These are phyloP conservation scores for Suillus ampliporus DNA, from an alignment of 768 basidiomycete genomes.

Conservation along the genomic window DNA sequence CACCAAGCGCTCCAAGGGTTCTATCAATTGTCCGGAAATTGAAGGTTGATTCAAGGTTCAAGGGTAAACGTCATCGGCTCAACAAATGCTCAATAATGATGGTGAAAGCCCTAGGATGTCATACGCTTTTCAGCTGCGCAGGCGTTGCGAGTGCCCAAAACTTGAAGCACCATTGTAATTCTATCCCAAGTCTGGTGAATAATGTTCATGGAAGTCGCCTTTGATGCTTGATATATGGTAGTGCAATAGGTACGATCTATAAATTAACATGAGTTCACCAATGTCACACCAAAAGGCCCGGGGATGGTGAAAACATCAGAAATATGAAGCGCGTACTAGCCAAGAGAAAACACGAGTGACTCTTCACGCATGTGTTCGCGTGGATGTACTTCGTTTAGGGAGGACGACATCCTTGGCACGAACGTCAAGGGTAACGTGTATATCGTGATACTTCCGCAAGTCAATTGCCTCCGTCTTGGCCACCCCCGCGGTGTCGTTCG, in stretches of 20 bases:
- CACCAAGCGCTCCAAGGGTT: not conserved
- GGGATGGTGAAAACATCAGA: not conserved
- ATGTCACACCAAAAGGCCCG: not conserved
- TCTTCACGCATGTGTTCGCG: slow-evolving; percentile 1
- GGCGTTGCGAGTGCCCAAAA: not conserved
- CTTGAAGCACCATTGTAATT: not conserved
- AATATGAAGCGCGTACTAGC: not conserved
- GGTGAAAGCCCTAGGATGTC: not conserved
- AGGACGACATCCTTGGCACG: slow-evolving; percentile 58
- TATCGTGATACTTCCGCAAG: slow-evolving; percentile 73
- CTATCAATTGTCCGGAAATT: slow-evolving; percentile 9
- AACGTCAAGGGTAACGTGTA: slow-evolving; percentile 75
- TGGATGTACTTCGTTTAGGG: slow-evolving; percentile 25
- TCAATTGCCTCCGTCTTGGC: slow-evolving; percentile 79
- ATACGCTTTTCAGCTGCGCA: not conserved
- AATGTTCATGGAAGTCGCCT: not conserved
- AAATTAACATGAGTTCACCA: slow-evolving; percentile 7
- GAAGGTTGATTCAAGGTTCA: slow-evolving; percentile 5
- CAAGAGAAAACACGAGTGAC: slow-evolving; percentile 4
- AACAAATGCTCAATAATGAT: not conserved
- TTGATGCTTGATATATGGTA: slow-evolving; percentile 4
- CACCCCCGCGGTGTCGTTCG: slow-evolving; percentile 76
- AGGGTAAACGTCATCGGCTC: slow-evolving; percentile 2
- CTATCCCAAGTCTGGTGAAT: not conserved
- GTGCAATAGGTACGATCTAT: slow-evolving; percentile 14